These are phyloP conservation scores for Chrysanthemum lavandulifolium DNA, from an alignment of 129 eudicot genomes.

Conservation along the genomic window DNA sequence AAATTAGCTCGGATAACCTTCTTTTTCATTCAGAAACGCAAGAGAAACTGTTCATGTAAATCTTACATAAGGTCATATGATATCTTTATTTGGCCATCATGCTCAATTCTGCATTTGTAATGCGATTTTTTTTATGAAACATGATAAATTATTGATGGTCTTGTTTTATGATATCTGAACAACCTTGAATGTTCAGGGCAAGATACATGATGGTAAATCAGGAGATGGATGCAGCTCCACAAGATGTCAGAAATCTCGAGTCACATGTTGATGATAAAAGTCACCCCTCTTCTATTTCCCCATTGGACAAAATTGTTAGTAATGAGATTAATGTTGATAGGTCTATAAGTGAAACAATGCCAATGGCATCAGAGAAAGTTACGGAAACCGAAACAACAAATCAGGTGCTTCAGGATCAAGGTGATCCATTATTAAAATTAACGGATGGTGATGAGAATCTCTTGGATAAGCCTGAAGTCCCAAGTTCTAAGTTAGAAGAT, in stretches of 20 bases:
- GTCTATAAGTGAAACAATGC: too few species aligned
- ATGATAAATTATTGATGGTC: too few species aligned
- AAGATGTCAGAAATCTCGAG: slow-evolving; percentile 29
- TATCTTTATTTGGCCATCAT: neutral
- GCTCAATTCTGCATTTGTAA: slow-evolving; percentile 12
- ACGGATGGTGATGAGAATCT: slow-evolving; percentile 11
- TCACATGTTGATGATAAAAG: slow-evolving; percentile 12
- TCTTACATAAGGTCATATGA: too few species aligned
- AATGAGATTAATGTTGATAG: too few species aligned
- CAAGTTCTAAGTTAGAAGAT: slow-evolving; percentile 13
- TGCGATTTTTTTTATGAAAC: neutral
- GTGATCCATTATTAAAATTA: slow-evolving; percentile 12
- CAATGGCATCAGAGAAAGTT: slow-evolving; percentile 16
- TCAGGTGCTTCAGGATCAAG: slow-evolving; percentile 27
- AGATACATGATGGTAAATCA: slow-evolving; percentile 39
- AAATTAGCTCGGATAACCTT: too few species aligned
- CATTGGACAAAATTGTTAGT: too few species aligned
- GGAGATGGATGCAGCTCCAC: slow-evolving; percentile 13
- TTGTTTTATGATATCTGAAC: too few species aligned
- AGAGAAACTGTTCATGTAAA: too few species aligned
- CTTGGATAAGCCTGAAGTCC: slow-evolving; percentile 17
- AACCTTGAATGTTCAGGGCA: slow-evolving; percentile 49
- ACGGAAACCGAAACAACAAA: slow-evolving; percentile 15
- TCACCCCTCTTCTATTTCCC: too few species aligned
- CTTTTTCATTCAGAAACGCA: too few species aligned